These are phyloP conservation scores for Trichoderma harzianum DNA, from an alignment of 2,329 filamentous ascomycete species.

Conservation along the genomic window DNA sequence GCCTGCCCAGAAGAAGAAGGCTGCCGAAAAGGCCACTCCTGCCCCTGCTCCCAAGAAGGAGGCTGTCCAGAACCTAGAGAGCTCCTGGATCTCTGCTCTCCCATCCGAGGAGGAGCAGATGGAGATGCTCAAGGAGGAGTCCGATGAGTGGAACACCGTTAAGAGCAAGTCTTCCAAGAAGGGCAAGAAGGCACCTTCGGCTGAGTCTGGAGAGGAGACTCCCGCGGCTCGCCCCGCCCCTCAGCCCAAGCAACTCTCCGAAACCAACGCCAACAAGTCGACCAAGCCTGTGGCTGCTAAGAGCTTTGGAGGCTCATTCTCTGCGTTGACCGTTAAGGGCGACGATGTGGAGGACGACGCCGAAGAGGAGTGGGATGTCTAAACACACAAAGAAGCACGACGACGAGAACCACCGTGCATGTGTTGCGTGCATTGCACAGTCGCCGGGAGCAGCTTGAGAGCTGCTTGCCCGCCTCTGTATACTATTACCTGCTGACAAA, in stretches of 20 bases:
- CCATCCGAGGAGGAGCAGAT: constrained; percentile 63
- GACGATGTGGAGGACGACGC: constrained; percentile 40
- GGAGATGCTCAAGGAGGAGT: constrained; percentile 50
- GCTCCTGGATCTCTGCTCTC: constrained; percentile 48
- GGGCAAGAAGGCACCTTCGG: constrained; percentile 37
- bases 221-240: constrained; percentile 28
- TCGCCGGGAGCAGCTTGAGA: neutral
- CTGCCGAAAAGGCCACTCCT: constrained; percentile 23
- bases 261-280: constrained; percentile 27
- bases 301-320: constrained; percentile 47
- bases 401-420: neutral
- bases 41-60: constrained; percentile 33
- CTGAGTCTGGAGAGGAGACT: constrained; percentile 36
- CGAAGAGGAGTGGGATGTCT: constrained; percentile 54
- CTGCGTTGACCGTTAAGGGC: constrained; percentile 44
- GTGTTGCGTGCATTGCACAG: neutral
- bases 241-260: constrained; percentile 31
- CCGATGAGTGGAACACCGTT: constrained; percentile 60
- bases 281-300: constrained; percentile 33
- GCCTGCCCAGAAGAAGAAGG: constrained; percentile 24
- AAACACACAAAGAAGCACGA: constrained; percentile 20
- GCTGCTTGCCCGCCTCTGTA: neutral
- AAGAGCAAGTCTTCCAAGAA: constrained; percentile 44
- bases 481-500: neutral
- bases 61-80: constrained; percentile 32